Conservation (phyloP, 352 stramenopile genomes). For the Phytophthora aleatoria region DNA sequence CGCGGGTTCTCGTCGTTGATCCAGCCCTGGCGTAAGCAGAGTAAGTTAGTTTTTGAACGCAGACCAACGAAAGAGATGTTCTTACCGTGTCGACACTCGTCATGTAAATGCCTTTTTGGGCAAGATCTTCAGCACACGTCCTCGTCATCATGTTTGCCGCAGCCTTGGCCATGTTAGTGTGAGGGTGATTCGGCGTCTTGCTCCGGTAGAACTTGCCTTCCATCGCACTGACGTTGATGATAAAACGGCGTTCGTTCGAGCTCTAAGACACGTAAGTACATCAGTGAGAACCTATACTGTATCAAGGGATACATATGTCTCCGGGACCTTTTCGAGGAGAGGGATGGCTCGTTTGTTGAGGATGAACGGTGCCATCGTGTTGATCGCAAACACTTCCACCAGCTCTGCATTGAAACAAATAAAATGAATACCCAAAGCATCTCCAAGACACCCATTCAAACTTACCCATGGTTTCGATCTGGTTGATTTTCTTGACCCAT, state of each 20-base stretch:
- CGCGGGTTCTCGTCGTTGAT: slow-evolving; percentile 97
- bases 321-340: slow-evolving; percentile 59
- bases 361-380: slow-evolving; percentile 95
- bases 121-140: slow-evolving; percentile 91
- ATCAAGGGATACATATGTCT: neutral
- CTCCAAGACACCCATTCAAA: neutral
- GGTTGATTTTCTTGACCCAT: slow-evolving; percentile 87
- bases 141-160: slow-evolving; percentile 96
- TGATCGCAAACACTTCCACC: slow-evolving; percentile 90
- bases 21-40: slow-evolving; percentile 58
- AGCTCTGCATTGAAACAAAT: slow-evolving; percentile 46
- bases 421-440: slow-evolving; percentile 4
- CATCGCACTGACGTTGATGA: slow-evolving; percentile 97
- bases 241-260: slow-evolving; percentile 59
- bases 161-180: slow-evolving; percentile 98
- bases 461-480: slow-evolving; percentile 75
- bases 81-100: slow-evolving; percentile 93
- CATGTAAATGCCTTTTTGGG: slow-evolving; percentile 92
- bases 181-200: slow-evolving; percentile 94
- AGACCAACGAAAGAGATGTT: neutral
- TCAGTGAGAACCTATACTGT: slow-evolving; percentile 11
- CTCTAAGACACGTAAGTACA: slow-evolving; percentile 36
- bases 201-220: slow-evolving; percentile 96
- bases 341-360: slow-evolving; percentile 87
- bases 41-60: neutral